Conservation (phyloP, 768 basidiomycete genomes). For the Ramaria rubella region DNA sequence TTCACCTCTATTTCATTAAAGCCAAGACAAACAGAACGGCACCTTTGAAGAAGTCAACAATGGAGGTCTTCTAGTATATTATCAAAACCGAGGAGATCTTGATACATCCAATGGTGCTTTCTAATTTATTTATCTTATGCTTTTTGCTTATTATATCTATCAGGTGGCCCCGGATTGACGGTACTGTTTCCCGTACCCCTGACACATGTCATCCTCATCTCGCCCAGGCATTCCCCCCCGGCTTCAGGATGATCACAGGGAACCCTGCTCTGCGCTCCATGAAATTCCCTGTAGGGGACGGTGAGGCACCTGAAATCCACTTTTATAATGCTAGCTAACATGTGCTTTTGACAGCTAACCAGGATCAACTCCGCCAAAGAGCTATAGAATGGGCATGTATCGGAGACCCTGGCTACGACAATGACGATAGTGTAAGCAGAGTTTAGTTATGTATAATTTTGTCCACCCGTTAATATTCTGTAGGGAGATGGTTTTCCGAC, state of each 20-base stretch:
- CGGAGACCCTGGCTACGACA: conserved; percentile 25
- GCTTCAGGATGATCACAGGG: conserved; percentile 15
- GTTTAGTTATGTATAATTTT: background rate
- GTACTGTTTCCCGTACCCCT: background rate
- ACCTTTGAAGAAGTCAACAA: conserved; percentile 33
- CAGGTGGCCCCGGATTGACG: background rate
- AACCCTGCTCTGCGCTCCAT: conserved; percentile 3
- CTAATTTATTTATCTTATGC: background rate
- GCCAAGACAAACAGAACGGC: conserved; percentile 33
- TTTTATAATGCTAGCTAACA: background rate
- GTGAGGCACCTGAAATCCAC: background rate
- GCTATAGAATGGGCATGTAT: conserved; percentile 37
- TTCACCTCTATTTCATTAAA: conserved; percentile 22
- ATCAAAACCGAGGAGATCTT: conserved; percentile 35
- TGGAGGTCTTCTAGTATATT: conserved; percentile 35
- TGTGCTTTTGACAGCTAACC: conserved; percentile 29
- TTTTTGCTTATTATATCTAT: background rate
- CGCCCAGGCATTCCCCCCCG: background rate
- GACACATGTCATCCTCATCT: background rate
- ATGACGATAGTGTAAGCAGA: conserved; percentile 15
- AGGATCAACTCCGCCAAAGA: conserved; percentile 34
- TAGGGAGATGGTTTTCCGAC: conserved; percentile 37
- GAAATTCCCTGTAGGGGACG: background rate
- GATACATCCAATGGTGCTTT: conserved; percentile 29
- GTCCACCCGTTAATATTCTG: too few species aligned